A percentile compares a stretch with the other conserved stretches of the same genome.
Conservation (phyloP, 441 rosid species). For the Adansonia rubrostipa region DNA sequence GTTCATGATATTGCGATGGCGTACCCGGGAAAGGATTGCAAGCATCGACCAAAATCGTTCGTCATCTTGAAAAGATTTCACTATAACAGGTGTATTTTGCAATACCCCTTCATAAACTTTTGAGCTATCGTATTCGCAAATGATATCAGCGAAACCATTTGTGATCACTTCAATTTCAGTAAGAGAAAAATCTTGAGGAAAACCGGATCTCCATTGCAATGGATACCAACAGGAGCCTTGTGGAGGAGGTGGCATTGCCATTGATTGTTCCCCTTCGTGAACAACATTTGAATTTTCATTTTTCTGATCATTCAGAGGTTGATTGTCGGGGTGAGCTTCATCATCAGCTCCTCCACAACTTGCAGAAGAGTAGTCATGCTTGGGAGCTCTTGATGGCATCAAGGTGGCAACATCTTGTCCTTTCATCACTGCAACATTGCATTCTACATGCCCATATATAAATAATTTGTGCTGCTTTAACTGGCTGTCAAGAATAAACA, state of each 20-base stretch:
- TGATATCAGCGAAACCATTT: constrained; percentile 32
- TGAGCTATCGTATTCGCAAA: neutral
- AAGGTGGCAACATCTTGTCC: constrained; percentile 51
- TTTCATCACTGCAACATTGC: constrained; percentile 58
- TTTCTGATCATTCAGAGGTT: constrained; percentile 12
- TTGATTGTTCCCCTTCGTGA: constrained; percentile 24
- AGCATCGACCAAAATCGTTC: constrained; percentile 50
- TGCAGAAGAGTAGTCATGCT: neutral
- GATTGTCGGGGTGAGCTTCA: neutral
- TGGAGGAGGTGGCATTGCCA: constrained; percentile 14
- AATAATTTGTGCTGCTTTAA: constrained; percentile 39
- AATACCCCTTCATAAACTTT: constrained; percentile 39
- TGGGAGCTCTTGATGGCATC: constrained; percentile 41
- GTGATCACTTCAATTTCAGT: constrained; percentile 49
- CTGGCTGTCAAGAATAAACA: constrained; percentile 34
- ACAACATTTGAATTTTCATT: neutral
- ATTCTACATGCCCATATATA: constrained; percentile 47
- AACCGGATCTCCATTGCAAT: constrained; percentile 48
- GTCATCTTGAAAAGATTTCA: constrained; percentile 40
- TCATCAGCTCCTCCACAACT: neutral
- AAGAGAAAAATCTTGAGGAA: constrained; percentile 42
- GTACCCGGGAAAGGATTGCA: constrained; percentile 42
- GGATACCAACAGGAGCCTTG: constrained; percentile 43
- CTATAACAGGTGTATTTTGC: constrained; percentile 40
- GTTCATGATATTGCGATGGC: constrained; percentile 51